Base-by-base conservation (phyloP, 2,329 filamentous ascomycete species). In the Venturia pyrina region DNA sequence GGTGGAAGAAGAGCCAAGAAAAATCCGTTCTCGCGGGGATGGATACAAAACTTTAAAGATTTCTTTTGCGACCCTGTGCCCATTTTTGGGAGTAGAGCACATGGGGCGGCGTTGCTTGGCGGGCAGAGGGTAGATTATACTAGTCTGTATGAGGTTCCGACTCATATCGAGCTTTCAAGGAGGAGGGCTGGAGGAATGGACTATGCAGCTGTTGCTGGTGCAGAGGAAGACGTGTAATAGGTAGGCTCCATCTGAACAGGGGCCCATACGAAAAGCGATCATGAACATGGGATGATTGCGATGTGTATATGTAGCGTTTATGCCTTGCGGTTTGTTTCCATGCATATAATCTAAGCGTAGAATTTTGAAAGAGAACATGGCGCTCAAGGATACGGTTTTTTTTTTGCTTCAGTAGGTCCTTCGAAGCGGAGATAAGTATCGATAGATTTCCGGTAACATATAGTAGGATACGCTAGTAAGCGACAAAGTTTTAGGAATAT, bases 1-100 rank as follows among this genome's bases (percentile, higher is more conserved):
- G 82, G 74, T 79, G 81, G 69, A 82, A 80, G 77, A 71, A 71
- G 78, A 70, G 71, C 76, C 70, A 67, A 3, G 70, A 67, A 57
- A 24, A 99, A 98, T 74, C 93, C 93, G 0, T 99, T 93, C 76
- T 93, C 87, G 66, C 83, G 87, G 41, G 95, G 95, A 8, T 82
- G 91, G 48, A 71, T 96, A n/a, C 85, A 87, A 67, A 99, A 99
- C 74, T 99, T 95, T 77, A 89, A 86, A 70, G 96, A 99, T 76
- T 99, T 99, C 75, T 98, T 93, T 91, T 93, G 90, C 72, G 95
- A 98, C 74, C 87, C 90, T 1, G 88, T 90, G 1, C 89, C 93
- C 0, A 76, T 96, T 21, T 93, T 96, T 74, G 87, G 89, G 13
- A 85, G 83, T 71, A 84, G 89, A 66, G 86, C 90, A 71, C 88